Base-by-base conservation (phyloP, 129 eudicot genomes). In the Tagetes patula region DNA sequence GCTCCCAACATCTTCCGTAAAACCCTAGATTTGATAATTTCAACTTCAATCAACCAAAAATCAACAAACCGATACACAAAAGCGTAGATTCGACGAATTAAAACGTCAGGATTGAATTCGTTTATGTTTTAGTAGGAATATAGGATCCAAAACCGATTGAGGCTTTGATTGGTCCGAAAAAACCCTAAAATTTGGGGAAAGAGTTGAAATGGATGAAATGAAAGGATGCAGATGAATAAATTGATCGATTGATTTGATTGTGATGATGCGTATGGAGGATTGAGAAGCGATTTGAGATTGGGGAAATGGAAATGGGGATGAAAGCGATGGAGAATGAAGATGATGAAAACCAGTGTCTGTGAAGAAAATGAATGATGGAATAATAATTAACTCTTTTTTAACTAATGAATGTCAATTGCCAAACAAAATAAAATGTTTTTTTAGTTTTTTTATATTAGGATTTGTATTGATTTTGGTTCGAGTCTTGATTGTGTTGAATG, bases 1-100 rank as follows among this genome's bases (percentile, higher is more conserved):
- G 96, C 87, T 11, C 98, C 91, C 65, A 86, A 81, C 96, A 93
- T 93, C 59, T 69, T 79, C 71, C 9, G 50, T 52, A 71, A 81
- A 72, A 68, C 74, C 78, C 77, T 82, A 67, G 37, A 36, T 76
- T 65, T 61, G 48, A 64, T 71, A 63, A 49, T 75, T 60, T 50
- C 53, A 73, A 48, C 43, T 20, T 55, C 33, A 70, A 20, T 65
- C 67, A 31, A 32, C 9, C 40, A 47, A 55, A 71, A 38, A 72
- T 30, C 43, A 47, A 68, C 13, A 58, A 77, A 32, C 67, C 79
- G 10, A 67, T 56, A 39, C 40, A 61, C 31, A 8, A 73, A 56
- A 41, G 41, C 47, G 70, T 36, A 4, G 40, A 33, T 67, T 67
- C 69, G 45, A 79, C 68, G 50, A 76, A 67, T 39, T 67, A 12